Conservation (phyloP, 2,329 filamentous ascomycete genomes). For the Trichophaea hybrida region DNA sequence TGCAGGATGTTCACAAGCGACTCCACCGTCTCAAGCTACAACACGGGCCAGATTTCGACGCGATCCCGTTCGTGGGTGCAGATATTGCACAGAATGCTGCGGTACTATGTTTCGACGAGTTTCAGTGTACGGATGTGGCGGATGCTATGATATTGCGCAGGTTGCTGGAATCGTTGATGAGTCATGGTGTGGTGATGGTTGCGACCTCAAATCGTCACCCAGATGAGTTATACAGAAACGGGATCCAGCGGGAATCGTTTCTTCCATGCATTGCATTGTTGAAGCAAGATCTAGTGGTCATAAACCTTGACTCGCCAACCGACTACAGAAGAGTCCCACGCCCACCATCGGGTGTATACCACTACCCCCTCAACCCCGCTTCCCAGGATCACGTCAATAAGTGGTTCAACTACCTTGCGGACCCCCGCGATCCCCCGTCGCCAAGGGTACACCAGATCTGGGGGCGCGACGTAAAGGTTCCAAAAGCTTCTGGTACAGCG, state of each 20-base stretch:
- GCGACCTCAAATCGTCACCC: slow-evolving; percentile 96
- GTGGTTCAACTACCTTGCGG: slow-evolving; percentile 91
- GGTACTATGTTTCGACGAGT: slow-evolving; percentile 95
- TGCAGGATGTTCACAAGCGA: slow-evolving; percentile 91
- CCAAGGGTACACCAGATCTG: slow-evolving; percentile 70
- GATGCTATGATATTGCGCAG: slow-evolving; percentile 94
- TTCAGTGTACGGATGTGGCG: slow-evolving; percentile 95
- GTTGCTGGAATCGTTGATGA: slow-evolving; percentile 84
- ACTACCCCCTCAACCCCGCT: slow-evolving; percentile 67
- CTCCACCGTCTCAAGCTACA: slow-evolving; percentile 81
- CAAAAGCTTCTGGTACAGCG: slow-evolving; percentile 70
- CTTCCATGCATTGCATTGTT: slow-evolving; percentile 89
- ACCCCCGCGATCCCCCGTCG: slow-evolving; percentile 65
- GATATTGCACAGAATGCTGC: slow-evolving; percentile 74
- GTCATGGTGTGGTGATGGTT: slow-evolving; percentile 87
- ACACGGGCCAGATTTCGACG: slow-evolving; percentile 79
- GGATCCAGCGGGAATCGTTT: slow-evolving; percentile 89
- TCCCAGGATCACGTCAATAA: slow-evolving; percentile 73
- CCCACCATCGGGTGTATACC: slow-evolving; percentile 84
- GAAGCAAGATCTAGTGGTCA: slow-evolving; percentile 66
- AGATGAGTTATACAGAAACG: slow-evolving; percentile 93
- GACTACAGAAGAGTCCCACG: slow-evolving; percentile 96
- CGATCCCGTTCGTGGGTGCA: slow-evolving; percentile 82
- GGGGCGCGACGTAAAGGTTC: slow-evolving; percentile 81
- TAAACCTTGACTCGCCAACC: slow-evolving; percentile 87